Base-by-base conservation (phyloP, 129 eudicot species). In the Pittosporum tobira region DNA sequence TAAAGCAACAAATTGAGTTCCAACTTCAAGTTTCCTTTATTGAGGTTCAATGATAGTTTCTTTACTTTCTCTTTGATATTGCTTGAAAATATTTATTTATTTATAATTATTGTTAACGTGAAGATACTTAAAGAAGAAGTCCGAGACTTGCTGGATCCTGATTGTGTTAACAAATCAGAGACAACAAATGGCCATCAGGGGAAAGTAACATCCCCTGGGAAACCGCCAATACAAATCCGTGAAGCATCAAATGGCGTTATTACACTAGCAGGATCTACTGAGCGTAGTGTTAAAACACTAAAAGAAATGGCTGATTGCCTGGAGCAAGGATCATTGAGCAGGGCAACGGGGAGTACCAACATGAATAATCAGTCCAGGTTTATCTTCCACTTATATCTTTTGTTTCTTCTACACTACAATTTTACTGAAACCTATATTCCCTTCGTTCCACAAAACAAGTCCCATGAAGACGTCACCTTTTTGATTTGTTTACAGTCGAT, bases 291-390 rank as follows among this genome's bases (percentile, higher is more conserved):
- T 31, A 84, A 80, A 62, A 74, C 96, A 10, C 77, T 93, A 46
- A 93, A 81, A 79, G 96, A 93, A 73, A 93, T 93, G 99, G 79
- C 88, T 50, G 81, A 84, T 63, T 93, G 96, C 76, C 79, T 93
- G 20, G 99, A 84, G 59, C 94, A 87, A 59, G 99, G 99, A 66
- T 93, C 99, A 18, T 61, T 93, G 63, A 84, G 84, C 82, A 75
- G 99, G 78, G 99, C 99, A 37, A 93, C 99, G 0, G 99, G 99
- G 60, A 93, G 99, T 73, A 93, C 99, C 52, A 93, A 93, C 78
- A 93, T 93, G 99, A 93, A 93, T 64, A 84, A 93, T 68, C 99
- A 93, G 71, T 93, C 99, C 18, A 87, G 99, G 99, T 93, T 58
- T 36, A 59, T 56, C 23, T 11, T 34, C 40, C 37, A 68, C 11